phyloP scores from a whole-genome alignment of 164 flowering plant genomes.

The Piper longum region DNA sequence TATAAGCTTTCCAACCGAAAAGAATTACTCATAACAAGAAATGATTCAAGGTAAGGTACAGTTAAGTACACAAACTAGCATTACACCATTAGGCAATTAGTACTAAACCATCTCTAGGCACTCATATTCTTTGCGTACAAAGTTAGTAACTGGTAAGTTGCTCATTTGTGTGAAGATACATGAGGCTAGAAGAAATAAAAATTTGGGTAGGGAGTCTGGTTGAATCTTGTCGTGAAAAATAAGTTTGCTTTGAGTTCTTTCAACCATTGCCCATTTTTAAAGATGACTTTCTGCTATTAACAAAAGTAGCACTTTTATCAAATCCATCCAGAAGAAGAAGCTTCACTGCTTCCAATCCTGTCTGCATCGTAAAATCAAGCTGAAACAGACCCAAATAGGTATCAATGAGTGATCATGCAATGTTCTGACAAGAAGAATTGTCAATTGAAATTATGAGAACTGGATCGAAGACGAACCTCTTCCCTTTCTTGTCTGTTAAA shows the following conservation, averaged over 20 bases:
- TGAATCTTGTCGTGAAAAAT: no score
- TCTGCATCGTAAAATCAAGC: slow-evolving; percentile 67
- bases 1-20: no score
- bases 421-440: neutral
- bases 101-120: no score
- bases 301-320: slow-evolving; percentile 73
- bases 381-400: slow-evolving; percentile 15
- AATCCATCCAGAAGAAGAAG: slow-evolving; percentile 73
- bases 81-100: no score
- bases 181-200: no score
- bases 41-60: no score
- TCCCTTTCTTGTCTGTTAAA: slow-evolving; percentile 63
- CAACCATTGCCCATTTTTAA: slow-evolving; percentile 20
- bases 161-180: no score
- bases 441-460: neutral
- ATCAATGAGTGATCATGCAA: neutral
- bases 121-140: no score
- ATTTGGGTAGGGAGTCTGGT: no score
- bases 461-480: slow-evolving; percentile 40
- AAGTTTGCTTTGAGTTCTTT: neutral
- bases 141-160: no score
- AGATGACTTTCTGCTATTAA: slow-evolving; percentile 51
- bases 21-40: no score
- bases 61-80: no score
- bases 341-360: slow-evolving; percentile 64